These are phyloP conservation scores for Phytophthora pisi DNA, from an alignment of 352 stramenopile species.

Conservation along the genomic window DNA sequence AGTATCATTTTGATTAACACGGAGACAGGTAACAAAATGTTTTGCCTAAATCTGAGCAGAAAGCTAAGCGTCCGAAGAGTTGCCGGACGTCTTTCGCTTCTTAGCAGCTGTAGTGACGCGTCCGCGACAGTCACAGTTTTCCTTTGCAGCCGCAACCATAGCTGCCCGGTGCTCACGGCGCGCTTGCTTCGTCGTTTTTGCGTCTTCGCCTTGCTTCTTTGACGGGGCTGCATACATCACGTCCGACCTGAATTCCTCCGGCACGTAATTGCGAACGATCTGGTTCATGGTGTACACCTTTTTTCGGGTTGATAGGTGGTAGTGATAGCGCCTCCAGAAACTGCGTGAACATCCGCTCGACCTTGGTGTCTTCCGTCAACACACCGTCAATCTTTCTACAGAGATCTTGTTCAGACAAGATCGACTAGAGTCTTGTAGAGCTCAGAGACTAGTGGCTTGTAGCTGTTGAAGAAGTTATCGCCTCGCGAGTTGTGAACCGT, in stretches of 20 bases:
- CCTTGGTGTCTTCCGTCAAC: neutral
- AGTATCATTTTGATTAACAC: too few species aligned
- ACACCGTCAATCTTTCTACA: constrained; percentile 7
- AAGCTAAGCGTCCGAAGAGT: neutral
- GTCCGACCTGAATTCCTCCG: neutral
- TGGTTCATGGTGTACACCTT: neutral
- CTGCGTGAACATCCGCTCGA: neutral
- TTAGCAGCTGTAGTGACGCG: neutral
- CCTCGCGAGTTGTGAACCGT: constrained; percentile 6
- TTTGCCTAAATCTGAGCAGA: too few species aligned
- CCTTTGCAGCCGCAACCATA: neutral
- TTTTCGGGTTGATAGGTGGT: neutral
- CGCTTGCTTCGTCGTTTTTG: neutral
- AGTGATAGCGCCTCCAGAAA: neutral
- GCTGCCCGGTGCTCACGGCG: neutral
- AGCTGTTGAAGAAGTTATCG: constrained; percentile 9
- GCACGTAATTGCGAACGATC: neutral
- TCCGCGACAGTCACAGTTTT: neutral
- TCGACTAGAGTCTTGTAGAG: constrained; percentile 3
- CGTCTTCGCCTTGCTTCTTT: neutral
- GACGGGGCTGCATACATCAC: neutral
- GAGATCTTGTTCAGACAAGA: constrained; percentile 9
- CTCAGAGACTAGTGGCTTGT: constrained; percentile 12
- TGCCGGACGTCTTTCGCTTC: neutral
- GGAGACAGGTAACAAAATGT: too few species aligned